Base-by-base conservation (phyloP, 192 early-diverging fungal species). In the Radiomyces spectabilis region DNA sequence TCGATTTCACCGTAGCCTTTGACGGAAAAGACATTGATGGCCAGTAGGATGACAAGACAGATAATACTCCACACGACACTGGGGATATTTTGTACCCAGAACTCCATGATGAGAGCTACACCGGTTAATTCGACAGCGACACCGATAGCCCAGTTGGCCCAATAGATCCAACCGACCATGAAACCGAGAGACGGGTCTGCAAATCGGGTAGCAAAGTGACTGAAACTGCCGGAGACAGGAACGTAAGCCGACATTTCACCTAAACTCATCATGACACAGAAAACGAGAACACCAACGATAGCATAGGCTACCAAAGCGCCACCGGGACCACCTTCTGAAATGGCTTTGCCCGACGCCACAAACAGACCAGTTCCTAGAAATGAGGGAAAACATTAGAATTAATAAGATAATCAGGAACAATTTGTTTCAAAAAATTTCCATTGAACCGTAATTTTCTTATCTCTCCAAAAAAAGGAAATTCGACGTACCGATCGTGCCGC, bases 231-330 rank as follows among this genome's bases (percentile, higher is more conserved):
- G 2, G 86, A 77, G 40, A 84, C 74, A 15, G 90, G 90, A 25
- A 90, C 83, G 26, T 78, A 75, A 0, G 90, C 79, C 1, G 86
- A 81, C 83, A 93, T 83, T 51, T 93, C 90, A 60, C 85, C 90
- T 46, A 93, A 68, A 51, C 83, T 83, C 47, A 83, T 86, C 63
- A 82, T 77, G 21, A 82, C 71, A 38, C 75, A 80, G 49, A 75
- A 85, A 9, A 85, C 80, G 60, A 80, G 70, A 3, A 77, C 55
- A 45, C 80, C 80, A 1, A 85, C 82, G 13, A 82, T 46, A 2
- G 59, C 30, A 45, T 83, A 93, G 18, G 79, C 82, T 4, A 87
- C 49, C 47, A 93, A 69, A 1, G 83, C 75, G 29, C 90, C 88
- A 3, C 76, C 77, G 2, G 90, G 86, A 0, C 90, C 90, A 16